Conservation (phyloP, 2,329 filamentous ascomycete genomes). For the Fusarium sacchari region DNA sequence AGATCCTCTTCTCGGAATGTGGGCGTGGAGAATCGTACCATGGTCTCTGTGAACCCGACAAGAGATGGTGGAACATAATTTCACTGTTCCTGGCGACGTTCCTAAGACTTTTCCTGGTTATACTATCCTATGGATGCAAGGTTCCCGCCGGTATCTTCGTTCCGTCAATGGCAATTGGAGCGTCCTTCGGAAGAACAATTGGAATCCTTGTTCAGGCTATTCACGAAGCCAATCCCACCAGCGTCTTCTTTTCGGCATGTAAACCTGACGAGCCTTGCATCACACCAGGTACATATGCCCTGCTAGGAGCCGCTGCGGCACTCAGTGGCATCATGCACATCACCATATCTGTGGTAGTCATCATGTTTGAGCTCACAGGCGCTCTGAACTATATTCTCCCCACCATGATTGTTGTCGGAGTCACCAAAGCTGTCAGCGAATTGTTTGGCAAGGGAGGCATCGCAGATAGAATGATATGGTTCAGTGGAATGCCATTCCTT, state of each 20-base stretch:
- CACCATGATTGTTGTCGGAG: conserved; percentile 98
- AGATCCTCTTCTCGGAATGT: conserved; percentile 94
- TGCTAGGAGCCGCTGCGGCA: conserved; percentile 90
- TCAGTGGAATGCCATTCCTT: conserved; percentile 95
- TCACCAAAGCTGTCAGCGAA: conserved; percentile 93
- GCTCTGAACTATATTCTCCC: conserved; percentile 96
- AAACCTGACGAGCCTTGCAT: conserved; percentile 94
- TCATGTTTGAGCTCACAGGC: conserved; percentile 99
- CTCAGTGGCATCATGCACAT: conserved; percentile 98
- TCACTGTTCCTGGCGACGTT: conserved; percentile 83
- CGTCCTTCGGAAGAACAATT: conserved; percentile 92
- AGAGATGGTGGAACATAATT: conserved; percentile 80
- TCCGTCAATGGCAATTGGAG: conserved; percentile 96
- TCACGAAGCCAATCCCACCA: conserved; percentile 83
- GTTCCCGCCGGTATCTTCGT: conserved; percentile 98
- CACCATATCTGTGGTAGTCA: conserved; percentile 95
- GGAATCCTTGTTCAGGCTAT: conserved; percentile 93
- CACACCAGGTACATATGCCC: conserved; percentile 96
- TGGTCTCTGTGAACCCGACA: conserved; percentile 82
- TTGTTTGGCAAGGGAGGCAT: conserved; percentile 96
- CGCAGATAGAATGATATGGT: conserved; percentile 98
- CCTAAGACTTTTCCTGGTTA: conserved; percentile 84
- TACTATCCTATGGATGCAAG: conserved; percentile 97
- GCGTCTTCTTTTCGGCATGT: conserved; percentile 88
- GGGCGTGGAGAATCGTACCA: conserved; percentile 89